A percentile compares a stretch with the other conserved stretches of the same genome.
phyloP scores from a whole-genome alignment of 1,284 basidiomycete genomes.

The Fomitopsis palustris region DNA sequence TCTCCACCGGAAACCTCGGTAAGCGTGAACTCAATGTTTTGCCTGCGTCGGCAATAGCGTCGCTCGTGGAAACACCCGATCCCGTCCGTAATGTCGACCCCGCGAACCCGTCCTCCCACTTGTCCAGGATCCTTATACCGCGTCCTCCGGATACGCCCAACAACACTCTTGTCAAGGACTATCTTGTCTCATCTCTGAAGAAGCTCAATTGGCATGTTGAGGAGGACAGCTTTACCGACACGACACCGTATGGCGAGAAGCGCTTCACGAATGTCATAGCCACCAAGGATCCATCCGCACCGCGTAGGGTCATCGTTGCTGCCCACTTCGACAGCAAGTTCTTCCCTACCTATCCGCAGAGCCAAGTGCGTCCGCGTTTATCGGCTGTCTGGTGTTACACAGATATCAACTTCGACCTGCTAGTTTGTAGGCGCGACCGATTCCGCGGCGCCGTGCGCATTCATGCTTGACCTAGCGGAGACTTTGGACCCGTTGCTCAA shows the following conservation, averaged over 20 bases:
- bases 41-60: conserved; percentile 46
- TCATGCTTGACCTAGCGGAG: conserved; percentile 89
- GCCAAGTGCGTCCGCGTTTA: conserved; percentile 51
- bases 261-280: conserved; percentile 91
- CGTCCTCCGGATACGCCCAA: conserved; percentile 71
- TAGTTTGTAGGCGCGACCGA: conserved; percentile 98
- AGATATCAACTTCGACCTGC: conserved; percentile 12
- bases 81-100: conserved; percentile 66
- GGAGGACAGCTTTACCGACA: conserved; percentile 72
- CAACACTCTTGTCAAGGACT: conserved; percentile 75
- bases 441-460: conserved; percentile 93
- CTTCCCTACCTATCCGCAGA: conserved; percentile 66
- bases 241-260: conserved; percentile 83
- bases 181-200: conserved; percentile 69
- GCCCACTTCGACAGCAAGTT: conserved; percentile 98
- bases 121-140: conserved; percentile 81
- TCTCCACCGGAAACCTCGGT: conserved; percentile 19
- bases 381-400: neutral
- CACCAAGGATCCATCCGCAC: conserved; percentile 87
- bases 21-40: conserved; percentile 41
- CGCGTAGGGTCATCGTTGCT: conserved; percentile 80
- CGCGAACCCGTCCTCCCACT: conserved; percentile 62
- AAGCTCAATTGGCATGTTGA: conserved; percentile 84
- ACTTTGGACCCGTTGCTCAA: conserved; percentile 70
- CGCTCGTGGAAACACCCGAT: conserved; percentile 53